These are phyloP conservation scores for Citrus inodora DNA, from an alignment of 345 rosid species.

Conservation along the genomic window DNA sequence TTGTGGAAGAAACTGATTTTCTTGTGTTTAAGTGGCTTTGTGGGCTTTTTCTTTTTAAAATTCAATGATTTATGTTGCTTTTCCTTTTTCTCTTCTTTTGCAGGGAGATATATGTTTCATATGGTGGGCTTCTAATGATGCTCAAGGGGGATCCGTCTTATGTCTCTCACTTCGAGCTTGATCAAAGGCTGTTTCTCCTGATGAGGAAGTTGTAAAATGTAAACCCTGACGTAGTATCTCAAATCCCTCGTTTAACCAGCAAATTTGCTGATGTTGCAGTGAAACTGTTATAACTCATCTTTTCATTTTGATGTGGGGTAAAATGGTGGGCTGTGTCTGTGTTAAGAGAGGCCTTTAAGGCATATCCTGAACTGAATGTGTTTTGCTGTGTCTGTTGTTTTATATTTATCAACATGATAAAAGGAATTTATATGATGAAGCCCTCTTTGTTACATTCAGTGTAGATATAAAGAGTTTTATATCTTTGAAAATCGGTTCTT, in stretches of 20 bases:
- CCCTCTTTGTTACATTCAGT: no score
- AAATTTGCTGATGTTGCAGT: not conserved
- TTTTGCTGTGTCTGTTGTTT: not conserved
- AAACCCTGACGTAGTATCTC: not conserved
- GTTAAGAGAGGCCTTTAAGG: not conserved
- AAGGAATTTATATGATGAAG: not conserved
- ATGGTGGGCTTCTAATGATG: conserved; percentile 80
- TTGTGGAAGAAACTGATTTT: no score
- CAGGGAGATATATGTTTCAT: conserved; percentile 83
- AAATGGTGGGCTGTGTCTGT: not conserved
- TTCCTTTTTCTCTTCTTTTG: not conserved
- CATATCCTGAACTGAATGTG: not conserved
- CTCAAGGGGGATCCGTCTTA: conserved; percentile 75
- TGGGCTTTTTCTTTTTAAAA: not conserved
- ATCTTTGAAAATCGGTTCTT: no score
- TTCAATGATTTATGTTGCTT: not conserved
- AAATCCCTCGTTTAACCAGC: not conserved
- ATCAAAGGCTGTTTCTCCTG: conserved; percentile 78
- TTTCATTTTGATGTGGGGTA: not conserved
- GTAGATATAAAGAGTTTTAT: no score
- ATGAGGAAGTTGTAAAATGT: conserved; percentile 60
- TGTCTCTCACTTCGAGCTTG: conserved; percentile 66
- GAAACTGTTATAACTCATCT: not conserved
- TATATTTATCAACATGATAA: not conserved
- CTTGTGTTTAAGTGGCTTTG: not conserved